Evolutionary conservation across 192 early-diverging fungal genomes (phyloP).

Genomic region (Rhizophagus sp.): DNA sequence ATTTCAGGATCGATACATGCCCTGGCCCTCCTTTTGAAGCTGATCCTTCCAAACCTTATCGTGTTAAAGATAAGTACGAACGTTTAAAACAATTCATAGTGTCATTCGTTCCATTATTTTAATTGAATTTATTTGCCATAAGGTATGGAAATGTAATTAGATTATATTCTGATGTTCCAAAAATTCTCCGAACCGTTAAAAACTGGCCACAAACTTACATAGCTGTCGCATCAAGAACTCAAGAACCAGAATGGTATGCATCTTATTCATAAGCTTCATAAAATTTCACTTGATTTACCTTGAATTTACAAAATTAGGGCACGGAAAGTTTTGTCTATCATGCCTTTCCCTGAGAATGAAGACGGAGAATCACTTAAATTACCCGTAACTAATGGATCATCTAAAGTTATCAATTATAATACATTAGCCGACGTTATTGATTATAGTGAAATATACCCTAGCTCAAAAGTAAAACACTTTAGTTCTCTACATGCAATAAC

Average conservation of each 20-base stretch:
- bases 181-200: conserved; percentile 35
- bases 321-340: neutral
- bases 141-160: conserved; percentile 29
- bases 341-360: conserved; percentile 1
- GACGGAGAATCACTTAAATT: neutral
- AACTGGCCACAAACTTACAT: conserved; percentile 37
- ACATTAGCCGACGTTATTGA: conserved; percentile 34
- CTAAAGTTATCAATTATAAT: neutral
- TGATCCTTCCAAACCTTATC: neutral
- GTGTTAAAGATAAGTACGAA: neutral
- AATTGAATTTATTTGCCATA: neutral
- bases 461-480: conserved; percentile 44
- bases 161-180: conserved; percentile 36
- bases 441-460: conserved; percentile 41
- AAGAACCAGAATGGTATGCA: conserved; percentile 42
- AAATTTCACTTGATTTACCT: neutral
- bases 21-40: conserved; percentile 14
- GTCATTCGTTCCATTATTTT: neutral
- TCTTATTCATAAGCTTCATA: neutral
- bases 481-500: conserved; percentile 27
- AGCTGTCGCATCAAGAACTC: conserved; percentile 43
- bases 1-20: conserved; percentile 9
- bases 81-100: neutral
- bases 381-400: neutral
- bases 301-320: neutral